Conservation (phyloP, 495 filamentous ascomycete genomes). For the Aspergillus incahuasiensis region DNA sequence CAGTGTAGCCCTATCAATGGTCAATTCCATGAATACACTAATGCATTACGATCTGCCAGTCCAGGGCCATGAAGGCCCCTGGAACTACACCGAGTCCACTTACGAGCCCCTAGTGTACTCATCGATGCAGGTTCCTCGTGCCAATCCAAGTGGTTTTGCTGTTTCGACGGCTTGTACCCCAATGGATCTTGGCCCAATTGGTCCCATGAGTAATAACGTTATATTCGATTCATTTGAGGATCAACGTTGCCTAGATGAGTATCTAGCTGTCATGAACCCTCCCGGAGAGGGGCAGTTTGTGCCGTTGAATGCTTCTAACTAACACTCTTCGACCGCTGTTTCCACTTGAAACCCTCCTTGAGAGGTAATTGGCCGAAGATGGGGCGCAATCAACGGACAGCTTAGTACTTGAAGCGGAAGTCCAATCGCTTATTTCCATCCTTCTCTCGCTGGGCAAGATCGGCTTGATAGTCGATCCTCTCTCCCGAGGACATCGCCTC, state of each 20-base stretch:
- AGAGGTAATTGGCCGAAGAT: too few species aligned
- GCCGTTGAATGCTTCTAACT: background rate
- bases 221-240: background rate
- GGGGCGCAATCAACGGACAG: too few species aligned
- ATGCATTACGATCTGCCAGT: background rate
- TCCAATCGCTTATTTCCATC: slow-evolving; percentile 39
- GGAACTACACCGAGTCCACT: background rate
- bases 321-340: background rate
- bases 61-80: background rate
- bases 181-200: background rate
- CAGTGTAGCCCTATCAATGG: background rate
- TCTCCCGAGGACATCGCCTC: slow-evolving; percentile 29
- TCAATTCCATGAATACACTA: background rate
- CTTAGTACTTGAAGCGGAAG: slow-evolving; percentile 32
- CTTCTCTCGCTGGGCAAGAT: slow-evolving; percentile 25
- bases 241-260: background rate
- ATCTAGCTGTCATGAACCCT: background rate
- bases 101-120: background rate
- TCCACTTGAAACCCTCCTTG: too few species aligned
- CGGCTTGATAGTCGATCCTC: slow-evolving; percentile 27
- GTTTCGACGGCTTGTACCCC: background rate
- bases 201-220: background rate
- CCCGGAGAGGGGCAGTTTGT: background rate
- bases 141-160: background rate
- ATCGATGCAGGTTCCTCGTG: background rate